phyloP scores from a whole-genome alignment of 1,284 basidiomycete genomes.

The Rhodofomes roseus region DNA sequence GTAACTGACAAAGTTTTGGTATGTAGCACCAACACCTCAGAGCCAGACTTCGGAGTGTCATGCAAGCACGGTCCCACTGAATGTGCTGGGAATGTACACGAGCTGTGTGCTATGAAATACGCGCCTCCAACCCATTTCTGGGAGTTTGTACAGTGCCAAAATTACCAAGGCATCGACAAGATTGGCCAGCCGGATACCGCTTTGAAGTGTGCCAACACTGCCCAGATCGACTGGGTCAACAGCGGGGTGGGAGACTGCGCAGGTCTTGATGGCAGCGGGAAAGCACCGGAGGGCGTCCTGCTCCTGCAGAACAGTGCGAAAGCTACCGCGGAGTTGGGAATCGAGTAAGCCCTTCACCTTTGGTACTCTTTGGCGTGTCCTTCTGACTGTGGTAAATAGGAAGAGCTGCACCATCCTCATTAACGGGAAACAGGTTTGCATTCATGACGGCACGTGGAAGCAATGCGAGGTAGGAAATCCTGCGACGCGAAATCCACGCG shows the following conservation, averaged over 20 bases:
- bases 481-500: slow-evolving; percentile 3
- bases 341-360: slow-evolving; percentile 44
- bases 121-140: slow-evolving; percentile 58
- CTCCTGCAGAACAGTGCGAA: slow-evolving; percentile 60
- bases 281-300: slow-evolving; percentile 53
- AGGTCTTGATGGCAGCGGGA: slow-evolving; percentile 53
- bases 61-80: slow-evolving; percentile 80
- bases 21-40: slow-evolving; percentile 59
- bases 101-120: slow-evolving; percentile 72
- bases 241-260: slow-evolving; percentile 57
- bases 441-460: slow-evolving; percentile 79
- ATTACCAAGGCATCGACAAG: slow-evolving; percentile 59
- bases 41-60: slow-evolving; percentile 64
- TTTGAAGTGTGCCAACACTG: slow-evolving; percentile 57
- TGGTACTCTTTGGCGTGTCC: neutral
- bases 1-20: neutral
- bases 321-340: slow-evolving; percentile 43
- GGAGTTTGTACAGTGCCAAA: slow-evolving; percentile 74
- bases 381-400: slow-evolving; percentile 31
- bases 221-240: slow-evolving; percentile 66
- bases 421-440: slow-evolving; percentile 62
- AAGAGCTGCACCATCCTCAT: slow-evolving; percentile 87
- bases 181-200: slow-evolving; percentile 70
- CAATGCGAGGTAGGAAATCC: slow-evolving; percentile 68
- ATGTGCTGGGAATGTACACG: slow-evolving; percentile 85